A percentile compares a stretch with the other conserved stretches of the same genome.
These are phyloP conservation scores for Peniophora sp. DNA, from an alignment of 1,284 basidiomycete species.

Conservation along the genomic window DNA sequence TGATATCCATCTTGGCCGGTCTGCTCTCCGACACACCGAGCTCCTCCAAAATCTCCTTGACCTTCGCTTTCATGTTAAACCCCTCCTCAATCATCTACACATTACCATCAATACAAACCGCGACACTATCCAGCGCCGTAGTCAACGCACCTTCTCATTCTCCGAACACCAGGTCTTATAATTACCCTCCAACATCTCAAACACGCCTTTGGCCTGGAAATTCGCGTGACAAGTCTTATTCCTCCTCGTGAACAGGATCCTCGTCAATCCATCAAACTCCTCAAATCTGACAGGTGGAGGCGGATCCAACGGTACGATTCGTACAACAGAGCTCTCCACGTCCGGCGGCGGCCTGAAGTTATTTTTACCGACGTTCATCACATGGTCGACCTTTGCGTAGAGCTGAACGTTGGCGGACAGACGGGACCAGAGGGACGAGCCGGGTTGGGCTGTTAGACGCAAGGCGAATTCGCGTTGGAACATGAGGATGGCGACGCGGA, in stretches of 20 bases:
- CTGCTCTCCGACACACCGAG: slow-evolving; percentile 60
- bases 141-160: slow-evolving; percentile 54
- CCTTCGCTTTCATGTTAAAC: slow-evolving; percentile 61
- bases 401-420: slow-evolving; percentile 96
- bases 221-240: slow-evolving; percentile 90
- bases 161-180: slow-evolving; percentile 92
- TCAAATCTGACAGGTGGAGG: slow-evolving; percentile 95
- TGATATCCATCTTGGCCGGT: slow-evolving; percentile 76
- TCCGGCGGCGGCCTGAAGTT: slow-evolving; percentile 96
- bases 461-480: slow-evolving; percentile 98
- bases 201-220: slow-evolving; percentile 89
- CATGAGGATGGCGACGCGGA: slow-evolving; percentile 96
- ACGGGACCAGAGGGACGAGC: slow-evolving; percentile 87
- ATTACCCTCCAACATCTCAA: slow-evolving; percentile 92
- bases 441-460: slow-evolving; percentile 84
- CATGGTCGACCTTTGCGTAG: slow-evolving; percentile 90
- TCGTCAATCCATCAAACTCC: slow-evolving; percentile 93
- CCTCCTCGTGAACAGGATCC: slow-evolving; percentile 83
- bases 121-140: slow-evolving; percentile 7
- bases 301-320: slow-evolving; percentile 89
- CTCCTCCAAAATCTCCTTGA: slow-evolving; percentile 71
- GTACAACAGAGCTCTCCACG: slow-evolving; percentile 90
- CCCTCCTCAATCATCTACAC: slow-evolving; percentile 68
- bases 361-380: slow-evolving; percentile 95
- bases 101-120: slow-evolving; percentile 2